phyloP scores from a whole-genome alignment of 495 filamentous ascomycete species.

The Podospora appendiculata region DNA sequence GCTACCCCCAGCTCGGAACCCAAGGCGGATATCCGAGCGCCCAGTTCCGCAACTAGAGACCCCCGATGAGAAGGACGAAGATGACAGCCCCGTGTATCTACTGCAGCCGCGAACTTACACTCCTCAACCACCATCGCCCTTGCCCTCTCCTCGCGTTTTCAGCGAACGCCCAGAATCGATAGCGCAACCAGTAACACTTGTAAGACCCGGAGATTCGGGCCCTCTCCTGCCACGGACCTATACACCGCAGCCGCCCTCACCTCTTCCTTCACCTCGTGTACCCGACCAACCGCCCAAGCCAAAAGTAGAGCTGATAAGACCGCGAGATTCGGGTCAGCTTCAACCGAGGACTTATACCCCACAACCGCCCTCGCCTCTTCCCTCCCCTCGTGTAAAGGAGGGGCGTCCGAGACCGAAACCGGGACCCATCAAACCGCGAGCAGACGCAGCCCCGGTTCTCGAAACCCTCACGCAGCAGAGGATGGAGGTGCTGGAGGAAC shows the following conservation, averaged over 20 bases:
- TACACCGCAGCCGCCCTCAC: slow-evolving; percentile 41
- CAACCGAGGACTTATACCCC: slow-evolving; percentile 33
- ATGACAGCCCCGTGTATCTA: neutral
- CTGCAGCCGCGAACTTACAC: slow-evolving; percentile 25
- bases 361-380: slow-evolving; percentile 37
- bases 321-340: neutral
- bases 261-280: slow-evolving; percentile 36
- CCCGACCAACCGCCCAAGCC: neutral
- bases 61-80: slow-evolving; percentile 9
- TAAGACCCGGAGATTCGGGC: neutral
- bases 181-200: slow-evolving; percentile 7
- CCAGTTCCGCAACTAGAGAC: slow-evolving; percentile 9
- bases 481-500: slow-evolving; percentile 1
- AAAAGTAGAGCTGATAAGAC: slow-evolving; percentile 4
- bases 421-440: neutral
- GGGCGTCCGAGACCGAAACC: slow-evolving; percentile 1
- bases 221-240: slow-evolving; percentile 14
- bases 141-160: slow-evolving; percentile 34
- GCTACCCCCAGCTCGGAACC: slow-evolving; percentile 20
- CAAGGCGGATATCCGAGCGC: slow-evolving; percentile 18
- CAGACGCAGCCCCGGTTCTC: neutral
- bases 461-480: slow-evolving; percentile 4
- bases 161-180: neutral
- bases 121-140: slow-evolving; percentile 38
- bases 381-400: slow-evolving; percentile 28